phyloP scores from a whole-genome alignment of 1,284 basidiomycete species.

The Boletus albobrunnescens region DNA sequence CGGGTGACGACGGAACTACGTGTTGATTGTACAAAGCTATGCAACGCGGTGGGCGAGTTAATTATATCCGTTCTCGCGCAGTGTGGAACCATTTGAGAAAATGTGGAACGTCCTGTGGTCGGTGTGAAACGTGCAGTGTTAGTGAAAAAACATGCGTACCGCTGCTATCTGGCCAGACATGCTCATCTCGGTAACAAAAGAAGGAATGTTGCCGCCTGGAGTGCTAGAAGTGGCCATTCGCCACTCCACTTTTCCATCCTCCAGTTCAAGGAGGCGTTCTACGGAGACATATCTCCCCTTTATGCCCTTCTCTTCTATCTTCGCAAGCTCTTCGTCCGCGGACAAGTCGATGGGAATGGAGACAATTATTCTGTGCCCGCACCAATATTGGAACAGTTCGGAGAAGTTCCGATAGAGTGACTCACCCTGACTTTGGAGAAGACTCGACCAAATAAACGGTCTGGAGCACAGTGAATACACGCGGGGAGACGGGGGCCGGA shows the following conservation, averaged over 20 bases:
- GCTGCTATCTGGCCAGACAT: slow-evolving; percentile 60
- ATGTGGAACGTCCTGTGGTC: slow-evolving; percentile 60
- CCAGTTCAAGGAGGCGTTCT: slow-evolving; percentile 61
- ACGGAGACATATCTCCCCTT: slow-evolving; percentile 68
- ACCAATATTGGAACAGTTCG: background rate
- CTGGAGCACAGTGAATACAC: slow-evolving; percentile 73
- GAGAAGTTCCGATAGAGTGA: background rate
- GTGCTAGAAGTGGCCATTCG: slow-evolving; percentile 75
- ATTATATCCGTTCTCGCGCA: slow-evolving; percentile 25
- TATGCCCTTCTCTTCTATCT: slow-evolving; percentile 62
- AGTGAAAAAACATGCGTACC: slow-evolving; percentile 36
- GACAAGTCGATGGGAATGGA: slow-evolving; percentile 68
- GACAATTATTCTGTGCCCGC: slow-evolving; percentile 52
- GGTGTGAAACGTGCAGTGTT: slow-evolving; percentile 5
- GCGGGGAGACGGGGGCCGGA: slow-evolving; percentile 62
- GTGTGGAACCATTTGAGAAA: slow-evolving; percentile 49
- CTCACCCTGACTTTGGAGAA: slow-evolving; percentile 54
- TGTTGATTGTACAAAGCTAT: background rate
- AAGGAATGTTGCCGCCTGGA: slow-evolving; percentile 65
- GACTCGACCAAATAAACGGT: slow-evolving; percentile 48
- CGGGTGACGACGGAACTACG: background rate
- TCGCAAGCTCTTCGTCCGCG: slow-evolving; percentile 51
- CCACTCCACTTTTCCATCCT: slow-evolving; percentile 68
- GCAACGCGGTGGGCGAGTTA: slow-evolving; percentile 25
- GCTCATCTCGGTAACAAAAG: slow-evolving; percentile 54